Evolutionary conservation across 345 rosid genomes (phyloP).

Genomic region (Ailanthus altissimus): DNA sequence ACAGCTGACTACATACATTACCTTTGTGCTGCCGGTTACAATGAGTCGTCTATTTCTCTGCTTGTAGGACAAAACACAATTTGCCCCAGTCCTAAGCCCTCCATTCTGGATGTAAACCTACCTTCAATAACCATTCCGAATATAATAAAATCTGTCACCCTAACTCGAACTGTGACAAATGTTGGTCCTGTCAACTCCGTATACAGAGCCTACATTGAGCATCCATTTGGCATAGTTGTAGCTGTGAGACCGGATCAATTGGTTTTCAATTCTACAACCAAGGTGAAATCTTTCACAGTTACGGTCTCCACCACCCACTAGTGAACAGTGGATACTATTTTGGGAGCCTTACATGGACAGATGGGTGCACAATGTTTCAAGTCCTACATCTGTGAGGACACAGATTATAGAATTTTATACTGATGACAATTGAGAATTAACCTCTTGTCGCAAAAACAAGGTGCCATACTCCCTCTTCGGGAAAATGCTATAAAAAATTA

Average conservation of each 20-base stretch:
- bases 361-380: conserved; percentile 45
- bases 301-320: conserved; percentile 17
- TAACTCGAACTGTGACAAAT: conserved; percentile 64
- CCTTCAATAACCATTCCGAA: conserved; percentile 67
- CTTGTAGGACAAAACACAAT: conserved; percentile 26
- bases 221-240: conserved; percentile 40
- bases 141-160: conserved; percentile 32
- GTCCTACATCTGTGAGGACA: conserved; percentile 56
- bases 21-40: conserved; percentile 60
- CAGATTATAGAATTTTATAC: conserved; percentile 24
- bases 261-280: conserved; percentile 28
- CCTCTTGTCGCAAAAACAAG: neutral
- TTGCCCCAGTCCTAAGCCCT: conserved; percentile 33
- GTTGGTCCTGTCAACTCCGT: conserved; percentile 44
- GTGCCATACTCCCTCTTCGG: neutral
- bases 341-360: conserved; percentile 69
- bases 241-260: conserved; percentile 39
- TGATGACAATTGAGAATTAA: conserved; percentile 7
- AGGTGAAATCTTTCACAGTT: conserved; percentile 34
- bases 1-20: conserved; percentile 50
- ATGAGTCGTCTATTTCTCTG: conserved; percentile 38
- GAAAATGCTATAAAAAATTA: too few relatives aligned
- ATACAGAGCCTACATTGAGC: conserved; percentile 45
- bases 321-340: conserved; percentile 49
- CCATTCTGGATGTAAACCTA: conserved; percentile 53